These are phyloP conservation scores for Pythium pectinolyticum DNA, from an alignment of 352 stramenopile genomes.

Conservation along the genomic window DNA sequence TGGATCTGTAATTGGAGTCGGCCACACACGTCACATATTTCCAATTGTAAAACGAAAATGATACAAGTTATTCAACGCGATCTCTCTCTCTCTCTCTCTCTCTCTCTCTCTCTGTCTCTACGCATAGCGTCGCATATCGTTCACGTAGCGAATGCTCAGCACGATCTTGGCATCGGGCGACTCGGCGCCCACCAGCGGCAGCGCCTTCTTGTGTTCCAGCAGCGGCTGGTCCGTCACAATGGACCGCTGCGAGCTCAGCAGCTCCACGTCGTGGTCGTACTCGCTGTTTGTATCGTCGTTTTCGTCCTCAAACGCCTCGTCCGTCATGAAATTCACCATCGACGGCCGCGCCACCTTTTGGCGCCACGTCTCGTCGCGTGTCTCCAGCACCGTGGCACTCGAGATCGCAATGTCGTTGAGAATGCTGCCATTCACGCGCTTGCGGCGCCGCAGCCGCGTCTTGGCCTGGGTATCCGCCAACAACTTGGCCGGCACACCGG, in stretches of 20 bases:
- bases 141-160: conserved; percentile 85
- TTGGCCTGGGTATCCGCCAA: conserved; percentile 70
- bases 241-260: conserved; percentile 56
- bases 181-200: conserved; percentile 53
- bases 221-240: conserved; percentile 55
- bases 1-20: conserved; percentile 52
- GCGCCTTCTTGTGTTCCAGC: conserved; percentile 43
- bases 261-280: conserved; percentile 63
- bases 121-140: conserved; percentile 81
- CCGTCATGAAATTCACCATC: conserved; percentile 38
- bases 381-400: conserved; percentile 43
- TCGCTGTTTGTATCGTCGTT: conserved; percentile 55
- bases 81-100: not conserved
- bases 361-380: conserved; percentile 71
- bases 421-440: conserved; percentile 78
- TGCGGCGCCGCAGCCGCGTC: conserved; percentile 73
- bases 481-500: conserved; percentile 69
- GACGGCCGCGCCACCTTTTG: conserved; percentile 48
- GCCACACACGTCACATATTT: conserved; percentile 8
- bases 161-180: conserved; percentile 58
- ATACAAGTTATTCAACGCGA: not conserved
- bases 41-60: not conserved
- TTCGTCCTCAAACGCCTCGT: conserved; percentile 20
- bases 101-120: conserved; percentile 25
- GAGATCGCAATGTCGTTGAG: conserved; percentile 61